Evolutionary conservation across 768 basidiomycete genomes (phyloP), one percentile per base, ranked within the genome.

Genomic region (Amanita inopinata): DNA sequence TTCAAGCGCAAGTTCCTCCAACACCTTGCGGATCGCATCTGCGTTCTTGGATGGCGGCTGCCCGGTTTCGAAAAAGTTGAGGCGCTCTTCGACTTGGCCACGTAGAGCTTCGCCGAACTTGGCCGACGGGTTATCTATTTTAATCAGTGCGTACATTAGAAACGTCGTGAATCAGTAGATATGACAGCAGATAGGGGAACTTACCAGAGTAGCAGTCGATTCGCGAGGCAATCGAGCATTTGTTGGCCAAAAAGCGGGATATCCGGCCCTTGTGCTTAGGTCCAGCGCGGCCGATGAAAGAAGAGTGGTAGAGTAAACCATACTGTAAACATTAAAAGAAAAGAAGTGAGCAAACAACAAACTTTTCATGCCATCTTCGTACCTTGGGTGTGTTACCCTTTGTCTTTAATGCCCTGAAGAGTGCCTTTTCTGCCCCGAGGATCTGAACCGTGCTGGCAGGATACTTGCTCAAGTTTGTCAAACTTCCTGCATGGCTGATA

Each of bases 361-460:
- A 14, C 30, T 18, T 18, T 28, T 37, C 25, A 19, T 4, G 28
- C 40, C 24, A 38, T 35, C 15, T 10, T 55, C 61, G 40, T 51
- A 89, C 90, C 71, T 96, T 96, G 31, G 94, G 93, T 0, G 94
- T 99, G 61, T 98, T 97, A 11, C 94, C 94, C 64, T 97, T 98
- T 23, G 94, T 97, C 71, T 98, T 98, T 56, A 98, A 70, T 0
- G 94, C 94, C 42, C 94, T 70, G 77, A 98, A 98, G 19, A 98
- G 72, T 2, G 94, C 94, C 63, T 98, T 98, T 69, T 98, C 94
- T 17, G 94, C 94, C 52, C 94, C 94, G 31, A 97, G 71, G 52
- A 98, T 98, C 64, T 98, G 94, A 31, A 98, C 94, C 10, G 94
- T 98, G 56, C 88, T 91, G 0, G 94, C 94, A 23, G 94, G 94